phyloP scores from a whole-genome alignment of 2,329 filamentous ascomycete genomes.

The Xylariales sp. region DNA sequence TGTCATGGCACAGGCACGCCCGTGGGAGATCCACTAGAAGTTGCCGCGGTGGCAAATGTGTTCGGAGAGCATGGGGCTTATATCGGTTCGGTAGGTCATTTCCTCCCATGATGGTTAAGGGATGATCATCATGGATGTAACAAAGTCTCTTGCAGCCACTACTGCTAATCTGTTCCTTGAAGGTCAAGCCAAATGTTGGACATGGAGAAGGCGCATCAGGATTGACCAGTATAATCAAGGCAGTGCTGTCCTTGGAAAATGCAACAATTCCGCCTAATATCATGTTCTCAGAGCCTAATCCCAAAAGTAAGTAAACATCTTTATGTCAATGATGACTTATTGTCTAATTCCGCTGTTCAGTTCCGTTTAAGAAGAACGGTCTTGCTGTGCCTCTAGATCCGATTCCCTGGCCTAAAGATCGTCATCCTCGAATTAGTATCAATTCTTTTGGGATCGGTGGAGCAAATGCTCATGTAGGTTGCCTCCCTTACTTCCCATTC shows the following conservation, averaged over 20 bases:
- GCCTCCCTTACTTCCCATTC: background rate
- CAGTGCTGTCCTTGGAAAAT: slow-evolving; percentile 33
- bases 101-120: too few species aligned
- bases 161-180: too few species aligned
- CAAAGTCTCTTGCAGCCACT: too few species aligned
- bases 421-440: background rate
- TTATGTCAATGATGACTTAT: slow-evolving; percentile 14
- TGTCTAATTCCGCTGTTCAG: slow-evolving; percentile 21
- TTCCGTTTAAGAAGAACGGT: background rate
- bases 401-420: slow-evolving; percentile 1
- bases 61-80: too few species aligned
- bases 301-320: slow-evolving; percentile 14
- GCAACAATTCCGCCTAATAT: slow-evolving; percentile 30
- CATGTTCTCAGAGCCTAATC: background rate
- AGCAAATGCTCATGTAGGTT: slow-evolving; percentile 4
- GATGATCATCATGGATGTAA: too few species aligned
- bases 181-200: slow-evolving; percentile 27
- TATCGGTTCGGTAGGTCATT: too few species aligned
- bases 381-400: background rate
- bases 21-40: too few species aligned
- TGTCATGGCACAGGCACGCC: slow-evolving; percentile 23
- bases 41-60: too few species aligned
- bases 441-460: slow-evolving; percentile 7
- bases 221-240: slow-evolving; percentile 37
- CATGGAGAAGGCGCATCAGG: slow-evolving; percentile 41